Evolutionary conservation across 345 rosid species (phyloP).

Genomic region (Nephelium lappaceum): DNA sequence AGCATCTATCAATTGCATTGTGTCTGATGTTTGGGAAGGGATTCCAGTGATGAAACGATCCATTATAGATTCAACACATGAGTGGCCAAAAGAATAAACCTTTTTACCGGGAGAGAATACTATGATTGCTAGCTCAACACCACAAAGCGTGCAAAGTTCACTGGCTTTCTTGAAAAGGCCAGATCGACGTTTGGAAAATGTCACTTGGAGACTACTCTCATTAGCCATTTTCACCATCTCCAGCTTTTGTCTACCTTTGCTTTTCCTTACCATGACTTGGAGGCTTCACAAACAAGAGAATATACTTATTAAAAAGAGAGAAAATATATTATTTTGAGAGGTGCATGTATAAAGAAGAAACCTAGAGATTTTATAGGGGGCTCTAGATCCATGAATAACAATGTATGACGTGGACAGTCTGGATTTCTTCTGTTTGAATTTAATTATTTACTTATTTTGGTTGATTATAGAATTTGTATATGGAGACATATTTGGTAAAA

Average conservation of each 20-base stretch:
- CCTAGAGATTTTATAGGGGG: conserved; percentile 9
- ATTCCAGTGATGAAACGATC: conserved; percentile 28
- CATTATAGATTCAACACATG: conserved; percentile 17
- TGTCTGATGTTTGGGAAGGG: conserved; percentile 17
- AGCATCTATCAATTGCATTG: conserved; percentile 48
- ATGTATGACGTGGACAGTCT: background rate
- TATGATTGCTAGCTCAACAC: conserved; percentile 38
- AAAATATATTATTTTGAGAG: background rate
- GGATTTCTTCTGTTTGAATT: background rate
- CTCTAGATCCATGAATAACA: background rate
- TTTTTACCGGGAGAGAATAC: conserved; percentile 6
- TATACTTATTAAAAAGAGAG: background rate
- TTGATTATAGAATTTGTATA: conserved; percentile 8
- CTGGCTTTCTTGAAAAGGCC: conserved; percentile 50
- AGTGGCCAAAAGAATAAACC: conserved; percentile 45
- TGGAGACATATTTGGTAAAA: background rate
- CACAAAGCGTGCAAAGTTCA: conserved; percentile 42
- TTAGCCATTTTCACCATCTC: conserved; percentile 41
- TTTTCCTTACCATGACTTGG: conserved; percentile 26
- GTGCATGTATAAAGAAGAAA: background rate
- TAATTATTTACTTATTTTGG: conserved; percentile 21
- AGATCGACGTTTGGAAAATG: conserved; percentile 39
- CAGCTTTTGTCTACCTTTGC: conserved; percentile 39
- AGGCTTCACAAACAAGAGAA: background rate
- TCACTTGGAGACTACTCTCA: conserved; percentile 37